Base-by-base conservation (phyloP, 495 filamentous ascomycete species). In the Evansstolkia leycettana region DNA sequence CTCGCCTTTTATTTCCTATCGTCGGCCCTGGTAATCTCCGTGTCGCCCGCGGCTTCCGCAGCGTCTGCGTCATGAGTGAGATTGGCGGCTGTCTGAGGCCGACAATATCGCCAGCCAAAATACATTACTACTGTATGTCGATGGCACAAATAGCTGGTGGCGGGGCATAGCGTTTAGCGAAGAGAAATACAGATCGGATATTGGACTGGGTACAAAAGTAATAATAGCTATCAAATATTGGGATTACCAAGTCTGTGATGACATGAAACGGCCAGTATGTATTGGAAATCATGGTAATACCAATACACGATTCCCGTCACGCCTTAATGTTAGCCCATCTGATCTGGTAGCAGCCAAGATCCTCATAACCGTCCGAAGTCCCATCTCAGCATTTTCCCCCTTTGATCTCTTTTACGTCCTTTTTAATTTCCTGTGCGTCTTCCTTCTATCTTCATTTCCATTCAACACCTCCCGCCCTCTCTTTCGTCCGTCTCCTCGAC, bases 1-100 rank as follows among this genome's bases (percentile, higher is more conserved):
- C 4, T 9, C 29, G 47, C 39, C 45, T 42, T 45, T 37, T 38
- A 40, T 36, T 43, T 28, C 9, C 15, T 23, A 14, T 18, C 38
- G 32, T 54, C 57, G 54, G 55, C 38, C 45, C 50, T 47, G 41
- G 45, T 44, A 30, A 37, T 31, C 39, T 47, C 51, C 47, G 55
- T 36, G 13, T 33, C 35, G 37, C 37, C 38, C 32, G 36, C 28
- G 23, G 20, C 26, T 50, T 56, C 58, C 58, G 55, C 40, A 28
- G 47, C 50, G 45, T 56, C 54, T 54, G 58, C 49, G 20, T 23
- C 20, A 23, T 23, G 20, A 23, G 9, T 23, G 20, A 23, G 4
- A 23, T 9, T 23, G 20, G 20, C 9, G 4, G 5, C 20, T 32
- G 30, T 15, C 30, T 32, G 30, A 18, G 30, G 30, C 16, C 20